Conservation (phyloP, 1,284 basidiomycete genomes). For the Meripilus lineatus region DNA sequence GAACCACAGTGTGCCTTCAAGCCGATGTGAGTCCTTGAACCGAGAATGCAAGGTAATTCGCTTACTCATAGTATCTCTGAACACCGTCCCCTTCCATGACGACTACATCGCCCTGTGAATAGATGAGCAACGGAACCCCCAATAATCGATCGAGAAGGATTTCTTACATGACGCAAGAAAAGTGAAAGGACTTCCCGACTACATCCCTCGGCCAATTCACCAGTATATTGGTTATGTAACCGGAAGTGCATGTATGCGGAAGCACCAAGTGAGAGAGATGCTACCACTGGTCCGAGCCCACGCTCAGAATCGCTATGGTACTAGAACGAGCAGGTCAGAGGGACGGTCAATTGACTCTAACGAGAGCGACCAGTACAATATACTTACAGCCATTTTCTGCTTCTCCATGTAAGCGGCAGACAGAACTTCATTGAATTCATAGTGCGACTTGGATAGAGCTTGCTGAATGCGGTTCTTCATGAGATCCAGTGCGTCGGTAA, state of each 20-base stretch:
- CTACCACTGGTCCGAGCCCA: conserved; percentile 66
- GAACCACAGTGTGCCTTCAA: conserved; percentile 43
- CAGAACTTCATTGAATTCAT: conserved; percentile 68
- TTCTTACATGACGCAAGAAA: conserved; percentile 61
- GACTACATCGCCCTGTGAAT: conserved; percentile 61
- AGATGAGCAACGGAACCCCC: conserved; percentile 1
- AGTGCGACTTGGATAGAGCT: conserved; percentile 34
- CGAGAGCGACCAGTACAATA: background rate
- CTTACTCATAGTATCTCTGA: conserved; percentile 68
- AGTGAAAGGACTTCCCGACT: conserved; percentile 44
- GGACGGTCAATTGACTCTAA: background rate
- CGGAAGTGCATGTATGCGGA: conserved; percentile 76
- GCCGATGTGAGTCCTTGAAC: too few species aligned
- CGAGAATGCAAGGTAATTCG: conserved; percentile 7
- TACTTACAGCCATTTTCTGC: conserved; percentile 73
- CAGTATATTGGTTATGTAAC: conserved; percentile 29
- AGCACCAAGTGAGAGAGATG: conserved; percentile 68
- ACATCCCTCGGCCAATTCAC: conserved; percentile 28
- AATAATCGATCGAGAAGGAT: background rate
- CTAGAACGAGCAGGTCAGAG: conserved; percentile 30
- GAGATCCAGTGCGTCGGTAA: conserved; percentile 48
- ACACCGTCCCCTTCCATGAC: conserved; percentile 68
- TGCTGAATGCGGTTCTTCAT: conserved; percentile 45
- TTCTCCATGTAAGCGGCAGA: conserved; percentile 78
- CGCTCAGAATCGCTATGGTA: conserved; percentile 74